Base-by-base conservation (phyloP, 306 rosid species). In the Prunus mira region DNA sequence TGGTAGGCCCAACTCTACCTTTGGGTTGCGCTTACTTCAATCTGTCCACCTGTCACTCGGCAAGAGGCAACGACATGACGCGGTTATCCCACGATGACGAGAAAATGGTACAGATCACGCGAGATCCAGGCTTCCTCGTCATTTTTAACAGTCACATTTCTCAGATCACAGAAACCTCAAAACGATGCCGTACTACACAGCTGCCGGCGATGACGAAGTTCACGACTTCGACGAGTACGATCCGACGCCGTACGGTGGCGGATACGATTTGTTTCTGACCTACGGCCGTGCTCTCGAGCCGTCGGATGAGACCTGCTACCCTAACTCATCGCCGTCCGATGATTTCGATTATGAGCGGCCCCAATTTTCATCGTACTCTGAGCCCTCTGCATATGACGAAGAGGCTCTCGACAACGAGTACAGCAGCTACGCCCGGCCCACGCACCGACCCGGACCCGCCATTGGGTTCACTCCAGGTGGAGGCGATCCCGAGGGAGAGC, bases 271-370 rank as follows among this genome's bases (percentile, higher is more conserved):
- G 3, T 17, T 13, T 17, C 83, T 82, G 67, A 82, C 87, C 3
- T 86, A 77, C 82, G 89, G 89, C 67, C 87, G 87, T 9, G 83
- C 85, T 4, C 24, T 86, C 51, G 50, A 77, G 0, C 87, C 81
- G 0, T 80, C 57, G 32, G 89, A 77, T 2, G 97, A 95, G 66
- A 90, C 86, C 69, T 95, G 99, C 77, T 83, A 92, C 82, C 63
- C 90, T 0, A 28, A 67, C 69, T 77, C 91, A 7, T 52, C 74
- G 2, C 81, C 80, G 5, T 58, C 88, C 30, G 83, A 80, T 2
- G 82, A 85, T 0, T 78, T 89, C 51, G 98, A 93, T 50, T 93
- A 91, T 77, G 96, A 91, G 62, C 98, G 97, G 38, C 96, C 98
- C 6, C 87, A 82, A 20, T 89, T 85, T 77, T 22, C 84, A 0